Percentiles rank a stretch among this genome's conserved stretches.
phyloP scores from a whole-genome alignment of 495 filamentous ascomycete species.

The Penicillium longicatenatum region DNA sequence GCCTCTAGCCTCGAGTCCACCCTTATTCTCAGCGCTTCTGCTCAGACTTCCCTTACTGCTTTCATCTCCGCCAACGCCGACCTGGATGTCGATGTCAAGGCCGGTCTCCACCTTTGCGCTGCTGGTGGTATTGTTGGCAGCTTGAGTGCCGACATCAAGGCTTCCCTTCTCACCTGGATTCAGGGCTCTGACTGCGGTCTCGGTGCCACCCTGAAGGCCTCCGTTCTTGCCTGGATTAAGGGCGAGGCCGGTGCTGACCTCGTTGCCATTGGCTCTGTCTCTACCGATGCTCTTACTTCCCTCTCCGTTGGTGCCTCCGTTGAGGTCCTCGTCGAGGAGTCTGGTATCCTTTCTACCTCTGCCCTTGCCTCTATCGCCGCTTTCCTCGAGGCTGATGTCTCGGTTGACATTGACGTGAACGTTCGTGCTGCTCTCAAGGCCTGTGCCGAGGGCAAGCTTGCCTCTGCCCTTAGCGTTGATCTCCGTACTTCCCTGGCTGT shows the following conservation, averaged over 20 bases:
- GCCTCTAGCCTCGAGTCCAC: slow-evolving; percentile 28
- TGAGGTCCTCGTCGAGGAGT: slow-evolving; percentile 32
- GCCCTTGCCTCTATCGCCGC: slow-evolving; percentile 38
- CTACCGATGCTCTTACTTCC: slow-evolving; percentile 32
- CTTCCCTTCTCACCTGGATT: slow-evolving; percentile 38
- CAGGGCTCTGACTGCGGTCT: slow-evolving; percentile 34
- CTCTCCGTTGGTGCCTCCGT: slow-evolving; percentile 43
- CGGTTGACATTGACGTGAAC: slow-evolving; percentile 31
- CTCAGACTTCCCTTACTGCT: slow-evolving; percentile 34
- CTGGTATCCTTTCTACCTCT: slow-evolving; percentile 31
- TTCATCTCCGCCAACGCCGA: slow-evolving; percentile 30
- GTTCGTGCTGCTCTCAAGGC: slow-evolving; percentile 34
- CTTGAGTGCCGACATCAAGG: slow-evolving; percentile 38
- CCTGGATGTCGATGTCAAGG: slow-evolving; percentile 34
- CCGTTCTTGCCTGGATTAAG: slow-evolving; percentile 40
- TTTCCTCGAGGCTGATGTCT: slow-evolving; percentile 35
- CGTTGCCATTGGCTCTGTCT: slow-evolving; percentile 31
- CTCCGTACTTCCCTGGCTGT: slow-evolving; percentile 37
- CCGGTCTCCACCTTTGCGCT: slow-evolving; percentile 41
- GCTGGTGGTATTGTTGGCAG: slow-evolving; percentile 38
- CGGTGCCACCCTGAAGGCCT: slow-evolving; percentile 30
- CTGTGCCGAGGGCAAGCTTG: slow-evolving; percentile 37
- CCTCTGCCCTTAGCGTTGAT: slow-evolving; percentile 31
- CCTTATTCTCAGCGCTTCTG: slow-evolving; percentile 36
- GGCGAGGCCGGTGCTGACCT: slow-evolving; percentile 34